Base-by-base conservation (phyloP, 2,329 filamentous ascomycete genomes). In the Drechslerella stenobrocha region DNA sequence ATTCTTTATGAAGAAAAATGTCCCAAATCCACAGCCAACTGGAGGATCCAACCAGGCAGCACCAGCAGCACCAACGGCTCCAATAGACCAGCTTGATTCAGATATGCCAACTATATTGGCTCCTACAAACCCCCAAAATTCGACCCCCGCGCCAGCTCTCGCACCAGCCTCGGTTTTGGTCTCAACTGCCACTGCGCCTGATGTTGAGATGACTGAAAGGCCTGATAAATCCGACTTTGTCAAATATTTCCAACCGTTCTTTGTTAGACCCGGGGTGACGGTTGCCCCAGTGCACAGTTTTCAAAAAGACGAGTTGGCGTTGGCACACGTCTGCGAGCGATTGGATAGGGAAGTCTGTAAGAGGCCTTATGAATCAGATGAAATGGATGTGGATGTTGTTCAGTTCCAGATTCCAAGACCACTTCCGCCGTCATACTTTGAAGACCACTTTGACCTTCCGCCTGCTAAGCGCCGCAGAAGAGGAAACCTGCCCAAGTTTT, bases 211-310 rank as follows among this genome's bases (percentile, higher is more conserved):
- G 66, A 42, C 22, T 18, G 40, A 71, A 45, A 15, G 53, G 48
- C n/a, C 55, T 32, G 26, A 72, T 61, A 61, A 35, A 50, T 42
- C 24, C n/a, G 81, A 83, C 44, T 91, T 89, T 71, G 79, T 87
- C 15, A 85, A 84, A 71, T 79, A 81, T 32, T 97, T 97, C 73
- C 82, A 90, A 28, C 85, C 88, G 0, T 97, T 96, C 75, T 91
- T 87, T 70, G 74, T 93, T 45, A 87, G 89, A 63, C 81, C 85
- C 1, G 82, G 89, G 73, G 87, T 89, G 1, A 82, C 77, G n/a
- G 72, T 96, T 53, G 90, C 90, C 0, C 80, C 81, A 0, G 71
- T 72, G 0, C 77, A 80, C 48, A 79, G 78, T 1, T 83, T 83
- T 24, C 75, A 80, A 35, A 80, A 86, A 75, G 85, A 89, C 70